Conservation (phyloP, 495 filamentous ascomycete genomes). For the Acidomyces sp. region DNA sequence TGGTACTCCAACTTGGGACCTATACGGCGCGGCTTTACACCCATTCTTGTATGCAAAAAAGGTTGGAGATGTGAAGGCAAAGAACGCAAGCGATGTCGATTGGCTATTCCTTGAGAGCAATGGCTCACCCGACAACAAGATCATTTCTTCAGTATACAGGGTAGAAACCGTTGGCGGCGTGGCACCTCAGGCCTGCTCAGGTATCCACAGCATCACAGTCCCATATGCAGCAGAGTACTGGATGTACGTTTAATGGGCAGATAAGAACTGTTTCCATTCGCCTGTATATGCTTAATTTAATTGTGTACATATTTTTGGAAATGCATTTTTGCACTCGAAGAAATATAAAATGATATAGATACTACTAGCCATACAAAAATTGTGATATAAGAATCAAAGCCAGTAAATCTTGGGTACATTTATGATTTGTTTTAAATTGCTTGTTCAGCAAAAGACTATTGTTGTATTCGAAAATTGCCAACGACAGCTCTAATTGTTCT, state of each 20-base stretch:
- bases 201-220: conserved; percentile 4
- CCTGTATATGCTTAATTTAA: too few species aligned
- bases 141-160: conserved; percentile 15
- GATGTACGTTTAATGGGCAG: conserved; percentile 17
- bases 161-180: conserved; percentile 20
- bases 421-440: too few species aligned
- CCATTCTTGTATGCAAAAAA: conserved; percentile 7
- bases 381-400: too few species aligned
- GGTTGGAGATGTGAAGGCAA: conserved; percentile 2
- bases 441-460: too few species aligned
- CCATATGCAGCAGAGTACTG: conserved; percentile 21
- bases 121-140: conserved; percentile 1
- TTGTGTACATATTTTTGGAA: too few species aligned
- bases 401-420: too few species aligned
- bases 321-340: too few species aligned
- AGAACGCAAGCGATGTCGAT: conserved; percentile 1
- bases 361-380: too few species aligned
- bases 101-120: conserved; percentile 5
- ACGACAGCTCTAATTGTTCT: too few species aligned
- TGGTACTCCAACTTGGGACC: conserved; percentile 3
- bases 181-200: conserved; percentile 11
- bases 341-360: too few species aligned
- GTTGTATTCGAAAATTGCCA: too few species aligned
- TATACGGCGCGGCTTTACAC: not conserved
- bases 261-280: too few species aligned